phyloP scores from a whole-genome alignment of 306 rosid genomes.

The Dryas drummondii region DNA sequence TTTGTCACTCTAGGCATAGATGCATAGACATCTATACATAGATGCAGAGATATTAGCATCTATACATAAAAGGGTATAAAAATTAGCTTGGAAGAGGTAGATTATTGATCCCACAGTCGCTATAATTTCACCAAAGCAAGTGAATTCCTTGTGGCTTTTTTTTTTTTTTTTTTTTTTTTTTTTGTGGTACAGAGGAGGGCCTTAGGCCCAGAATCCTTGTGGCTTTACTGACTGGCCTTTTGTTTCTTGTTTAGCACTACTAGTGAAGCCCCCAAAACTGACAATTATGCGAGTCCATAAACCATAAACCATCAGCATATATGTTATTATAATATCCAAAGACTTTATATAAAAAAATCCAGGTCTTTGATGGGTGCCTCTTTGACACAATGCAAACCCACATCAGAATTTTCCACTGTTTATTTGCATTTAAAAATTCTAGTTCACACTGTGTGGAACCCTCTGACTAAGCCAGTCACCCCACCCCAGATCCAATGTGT shows the following conservation, averaged over 20 bases:
- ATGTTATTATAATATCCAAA: background rate
- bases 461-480: background rate
- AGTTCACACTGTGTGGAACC: conserved; percentile 11
- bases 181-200: too few species aligned
- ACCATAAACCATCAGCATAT: background rate
- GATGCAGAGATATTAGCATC: too few species aligned
- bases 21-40: too few species aligned
- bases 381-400: background rate
- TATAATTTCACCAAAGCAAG: background rate
- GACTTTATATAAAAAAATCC: background rate
- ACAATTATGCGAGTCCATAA: background rate
- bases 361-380: background rate
- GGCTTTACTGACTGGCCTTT: background rate
- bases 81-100: background rate
- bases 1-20: too few species aligned
- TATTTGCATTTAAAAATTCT: background rate
- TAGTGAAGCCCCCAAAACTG: background rate
- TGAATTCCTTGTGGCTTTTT: background rate
- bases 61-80: background rate
- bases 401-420: background rate
- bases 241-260: background rate
- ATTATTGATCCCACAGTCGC: background rate
- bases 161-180: too few species aligned
- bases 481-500: background rate
- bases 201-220: too few species aligned